phyloP scores from a whole-genome alignment of 2,329 filamentous ascomycete species.

The Aureobasidium sp. region DNA sequence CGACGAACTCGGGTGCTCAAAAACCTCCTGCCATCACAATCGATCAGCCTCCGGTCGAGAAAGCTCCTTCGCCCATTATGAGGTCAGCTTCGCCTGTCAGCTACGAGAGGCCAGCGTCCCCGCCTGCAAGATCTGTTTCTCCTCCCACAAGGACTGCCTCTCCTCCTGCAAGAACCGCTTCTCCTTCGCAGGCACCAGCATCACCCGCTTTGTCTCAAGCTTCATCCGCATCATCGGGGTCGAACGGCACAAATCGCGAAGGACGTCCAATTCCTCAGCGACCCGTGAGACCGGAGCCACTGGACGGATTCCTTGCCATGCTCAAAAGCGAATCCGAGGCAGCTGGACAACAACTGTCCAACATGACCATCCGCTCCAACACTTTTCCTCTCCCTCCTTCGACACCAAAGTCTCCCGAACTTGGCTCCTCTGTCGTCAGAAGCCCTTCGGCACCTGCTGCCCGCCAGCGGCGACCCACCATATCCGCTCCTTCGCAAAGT shows the following conservation, averaged over 20 bases:
- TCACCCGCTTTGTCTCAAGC: conserved; percentile 5
- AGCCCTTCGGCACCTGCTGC: conserved; percentile 13
- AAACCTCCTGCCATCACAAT: conserved; percentile 1
- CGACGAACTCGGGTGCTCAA: not conserved
- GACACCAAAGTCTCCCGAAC: not conserved
- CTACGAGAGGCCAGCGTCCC: conserved; percentile 1
- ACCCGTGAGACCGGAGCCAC: conserved; percentile 26
- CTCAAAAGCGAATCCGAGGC: conserved; percentile 17
- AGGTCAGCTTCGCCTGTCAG: not conserved
- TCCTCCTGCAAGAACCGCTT: not conserved
- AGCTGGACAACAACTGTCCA: conserved; percentile 1
- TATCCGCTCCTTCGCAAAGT: conserved; percentile 7
- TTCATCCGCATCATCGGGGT: not conserved
- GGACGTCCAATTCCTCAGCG: conserved; percentile 26
- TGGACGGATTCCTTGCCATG: conserved; percentile 19
- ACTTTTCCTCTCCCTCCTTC: conserved; percentile 14
- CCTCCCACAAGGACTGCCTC: not conserved
- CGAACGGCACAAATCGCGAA: conserved; percentile 6
- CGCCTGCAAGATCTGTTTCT: not conserved
- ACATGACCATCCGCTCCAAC: conserved; percentile 17
- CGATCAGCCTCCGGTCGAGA: conserved; percentile 1
- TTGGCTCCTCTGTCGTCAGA: not conserved
- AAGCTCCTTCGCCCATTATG: not conserved
- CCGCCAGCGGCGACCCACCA: conserved; percentile 13
- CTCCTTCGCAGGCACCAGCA: not conserved